A percentile compares a stretch with the other conserved stretches of the same genome.
phyloP scores from a whole-genome alignment of 73 alveolate genomes.

The Paramecium pentaurelia region DNA sequence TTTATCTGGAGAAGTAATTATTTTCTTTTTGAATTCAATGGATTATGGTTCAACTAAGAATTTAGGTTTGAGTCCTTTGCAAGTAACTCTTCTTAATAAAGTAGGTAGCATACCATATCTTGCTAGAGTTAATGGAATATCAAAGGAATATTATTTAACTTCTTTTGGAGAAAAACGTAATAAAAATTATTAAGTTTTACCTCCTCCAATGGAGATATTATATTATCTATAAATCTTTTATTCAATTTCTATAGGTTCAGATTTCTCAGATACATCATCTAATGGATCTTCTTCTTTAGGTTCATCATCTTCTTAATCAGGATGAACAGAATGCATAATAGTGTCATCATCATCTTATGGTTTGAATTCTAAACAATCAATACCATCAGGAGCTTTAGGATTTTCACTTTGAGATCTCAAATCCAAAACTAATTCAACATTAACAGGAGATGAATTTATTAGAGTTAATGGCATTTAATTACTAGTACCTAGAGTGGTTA shows the following conservation, averaged over 20 bases:
- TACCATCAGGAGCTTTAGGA: conserved; percentile 68
- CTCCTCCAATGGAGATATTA: conserved; percentile 26
- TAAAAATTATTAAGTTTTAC: neutral
- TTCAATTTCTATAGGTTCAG: conserved; percentile 47
- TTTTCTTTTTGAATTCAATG: conserved; percentile 81
- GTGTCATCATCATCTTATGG: conserved; percentile 62
- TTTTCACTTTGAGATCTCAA: conserved; percentile 51
- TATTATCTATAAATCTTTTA: conserved; percentile 22
- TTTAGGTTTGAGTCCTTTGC: conserved; percentile 93
- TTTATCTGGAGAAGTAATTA: conserved; percentile 86
- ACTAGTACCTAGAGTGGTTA: conserved; percentile 78
- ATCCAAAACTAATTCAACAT: conserved; percentile 76
- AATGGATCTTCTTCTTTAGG: conserved; percentile 55
- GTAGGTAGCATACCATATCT: conserved; percentile 50
- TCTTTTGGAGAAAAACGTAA: conserved; percentile 54
- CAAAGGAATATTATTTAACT: conserved; percentile 35
- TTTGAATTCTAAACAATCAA: conserved; percentile 42
- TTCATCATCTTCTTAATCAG: conserved; percentile 52
- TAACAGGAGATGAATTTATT: conserved; percentile 75
- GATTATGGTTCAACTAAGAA: conserved; percentile 81
- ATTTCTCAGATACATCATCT: conserved; percentile 46
- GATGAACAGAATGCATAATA: conserved; percentile 58
- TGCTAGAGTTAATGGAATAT: conserved; percentile 45
- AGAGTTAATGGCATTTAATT: conserved; percentile 85
- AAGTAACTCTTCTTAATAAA: conserved; percentile 55